phyloP scores from a whole-genome alignment of 176 grass and related monocot species.

The Bonia amplexicaulis region DNA sequence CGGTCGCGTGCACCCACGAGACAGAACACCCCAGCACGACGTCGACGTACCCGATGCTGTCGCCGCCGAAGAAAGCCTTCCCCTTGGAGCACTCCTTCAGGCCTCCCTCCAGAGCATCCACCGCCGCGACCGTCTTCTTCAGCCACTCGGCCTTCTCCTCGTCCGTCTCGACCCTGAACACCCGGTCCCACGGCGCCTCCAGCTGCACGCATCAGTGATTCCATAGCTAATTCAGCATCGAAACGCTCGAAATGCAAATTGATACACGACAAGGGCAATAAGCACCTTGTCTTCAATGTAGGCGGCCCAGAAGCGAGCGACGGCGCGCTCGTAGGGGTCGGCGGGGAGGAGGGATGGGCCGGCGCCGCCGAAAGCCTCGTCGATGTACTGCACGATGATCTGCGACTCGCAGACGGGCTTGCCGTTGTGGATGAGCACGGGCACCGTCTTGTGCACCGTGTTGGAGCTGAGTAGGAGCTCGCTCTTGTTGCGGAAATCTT shows the following conservation, averaged over 20 bases:
- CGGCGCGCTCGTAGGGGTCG: slow-evolving; percentile 32
- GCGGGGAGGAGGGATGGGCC: slow-evolving; percentile 33
- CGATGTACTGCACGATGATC: slow-evolving; percentile 62
- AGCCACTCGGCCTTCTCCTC: slow-evolving; percentile 28
- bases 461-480: slow-evolving; percentile 44
- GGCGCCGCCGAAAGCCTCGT: slow-evolving; percentile 33
- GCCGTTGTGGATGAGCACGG: slow-evolving; percentile 61
- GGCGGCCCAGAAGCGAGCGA: slow-evolving; percentile 45
- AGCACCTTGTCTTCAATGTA: slow-evolving; percentile 55
- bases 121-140: not conserved
- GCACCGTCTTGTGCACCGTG: slow-evolving; percentile 56
- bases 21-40: slow-evolving; percentile 14
- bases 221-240: too few species aligned
- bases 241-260: too few species aligned
- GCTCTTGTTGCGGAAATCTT: slow-evolving; percentile 52
- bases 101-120: slow-evolving; percentile 19
- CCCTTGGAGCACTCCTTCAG: slow-evolving; percentile 33
- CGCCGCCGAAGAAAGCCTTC: slow-evolving; percentile 49
- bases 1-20: not conserved
- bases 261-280: too few species aligned
- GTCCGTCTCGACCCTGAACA: slow-evolving; percentile 2
- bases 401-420: slow-evolving; percentile 42
- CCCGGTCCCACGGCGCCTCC: not conserved
- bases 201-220: slow-evolving; percentile 13
- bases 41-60: slow-evolving; percentile 32